Percentiles rank a stretch among this genome's conserved stretches.
phyloP scores from a whole-genome alignment of 345 rosid species.

The Luvunga scandens region DNA sequence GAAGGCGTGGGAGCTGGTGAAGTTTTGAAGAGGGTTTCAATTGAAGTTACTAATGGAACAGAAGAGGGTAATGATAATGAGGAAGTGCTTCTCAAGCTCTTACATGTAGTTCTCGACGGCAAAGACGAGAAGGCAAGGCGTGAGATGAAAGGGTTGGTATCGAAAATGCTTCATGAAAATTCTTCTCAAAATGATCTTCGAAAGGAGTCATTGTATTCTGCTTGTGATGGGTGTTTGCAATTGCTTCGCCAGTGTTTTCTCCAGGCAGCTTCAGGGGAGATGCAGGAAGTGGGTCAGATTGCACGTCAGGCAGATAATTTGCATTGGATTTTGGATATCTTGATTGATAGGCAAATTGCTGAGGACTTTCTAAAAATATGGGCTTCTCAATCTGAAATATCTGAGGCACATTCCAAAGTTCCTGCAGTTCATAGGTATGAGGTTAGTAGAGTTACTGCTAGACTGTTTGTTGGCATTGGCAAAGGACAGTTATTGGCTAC shows the following conservation, averaged over 20 bases:
- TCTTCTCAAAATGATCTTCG: conserved; percentile 82
- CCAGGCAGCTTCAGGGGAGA: conserved; percentile 60
- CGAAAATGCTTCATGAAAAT: conserved; percentile 94
- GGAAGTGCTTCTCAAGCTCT: conserved; percentile 80
- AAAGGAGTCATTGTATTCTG: conserved; percentile 84
- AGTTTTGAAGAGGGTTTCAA: conserved; percentile 86
- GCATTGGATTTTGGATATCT: conserved; percentile 90
- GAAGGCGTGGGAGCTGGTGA: conserved; percentile 95
- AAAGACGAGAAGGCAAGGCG: conserved; percentile 97
- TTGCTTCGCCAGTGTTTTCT: conserved; percentile 60
- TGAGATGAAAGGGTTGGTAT: conserved; percentile 91
- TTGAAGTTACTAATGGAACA: conserved; percentile 56
- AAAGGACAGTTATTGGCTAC: conserved; percentile 86
- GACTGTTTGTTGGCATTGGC: conserved; percentile 94
- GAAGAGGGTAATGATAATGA: conserved; percentile 54
- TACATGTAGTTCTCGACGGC: conserved; percentile 91
- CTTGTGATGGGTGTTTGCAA: conserved; percentile 82
- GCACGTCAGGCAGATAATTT: conserved; percentile 94
- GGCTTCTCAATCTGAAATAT: conserved; percentile 87
- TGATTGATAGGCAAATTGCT: conserved; percentile 90
- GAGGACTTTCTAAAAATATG: conserved; percentile 83
- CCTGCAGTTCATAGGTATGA: conserved; percentile 85
- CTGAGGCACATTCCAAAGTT: conserved; percentile 65
- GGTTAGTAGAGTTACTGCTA: conserved; percentile 82
- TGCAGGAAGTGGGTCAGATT: conserved; percentile 66